A percentile compares a stretch with the other conserved stretches of the same genome.
phyloP scores from a whole-genome alignment of 805 yeast genomes.

The Danielia reshetovae region DNA sequence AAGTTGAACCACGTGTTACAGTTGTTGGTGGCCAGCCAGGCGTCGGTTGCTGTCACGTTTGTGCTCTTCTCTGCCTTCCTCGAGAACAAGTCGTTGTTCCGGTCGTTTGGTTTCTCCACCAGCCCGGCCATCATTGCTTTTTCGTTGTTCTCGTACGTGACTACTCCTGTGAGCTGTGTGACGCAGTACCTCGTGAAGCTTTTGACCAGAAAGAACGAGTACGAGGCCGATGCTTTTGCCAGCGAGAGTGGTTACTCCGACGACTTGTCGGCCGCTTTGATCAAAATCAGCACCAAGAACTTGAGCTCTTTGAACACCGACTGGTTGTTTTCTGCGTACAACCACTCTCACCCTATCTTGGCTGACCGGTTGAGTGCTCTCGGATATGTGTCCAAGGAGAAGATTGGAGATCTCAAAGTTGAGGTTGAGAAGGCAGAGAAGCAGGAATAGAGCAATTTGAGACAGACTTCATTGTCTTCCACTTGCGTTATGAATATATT shows the following conservation, averaged over 20 bases:
- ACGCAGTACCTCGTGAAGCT: slow-evolving; percentile 64
- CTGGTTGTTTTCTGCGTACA: slow-evolving; percentile 83
- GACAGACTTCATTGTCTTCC: neutral
- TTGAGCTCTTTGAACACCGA: slow-evolving; percentile 86
- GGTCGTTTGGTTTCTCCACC: slow-evolving; percentile 71
- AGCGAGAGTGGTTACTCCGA: slow-evolving; percentile 65
- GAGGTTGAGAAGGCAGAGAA: slow-evolving; percentile 9
- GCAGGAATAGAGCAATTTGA: slow-evolving; percentile 1
- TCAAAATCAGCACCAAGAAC: slow-evolving; percentile 74
- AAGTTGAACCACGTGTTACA: slow-evolving; percentile 81
- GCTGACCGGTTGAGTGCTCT: slow-evolving; percentile 84
- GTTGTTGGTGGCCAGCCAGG: slow-evolving; percentile 61
- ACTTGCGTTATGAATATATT: too few species aligned
- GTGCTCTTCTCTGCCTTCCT: slow-evolving; percentile 75
- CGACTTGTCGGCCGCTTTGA: slow-evolving; percentile 67
- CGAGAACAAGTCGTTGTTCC: slow-evolving; percentile 71
- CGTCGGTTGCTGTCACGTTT: slow-evolving; percentile 61
- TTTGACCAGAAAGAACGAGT: slow-evolving; percentile 82
- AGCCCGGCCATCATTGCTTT: slow-evolving; percentile 82
- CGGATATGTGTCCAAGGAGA: slow-evolving; percentile 43
- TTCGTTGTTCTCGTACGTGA: slow-evolving; percentile 69
- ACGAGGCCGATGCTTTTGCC: slow-evolving; percentile 89
- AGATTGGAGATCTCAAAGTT: slow-evolving; percentile 25
- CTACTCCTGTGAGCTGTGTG: slow-evolving; percentile 71
- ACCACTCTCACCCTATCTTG: slow-evolving; percentile 86